Percentiles rank a stretch among this genome's conserved stretches.
These are phyloP conservation scores for Stentor roeselii DNA, from an alignment of 73 alveolate species.

Conservation along the genomic window DNA sequence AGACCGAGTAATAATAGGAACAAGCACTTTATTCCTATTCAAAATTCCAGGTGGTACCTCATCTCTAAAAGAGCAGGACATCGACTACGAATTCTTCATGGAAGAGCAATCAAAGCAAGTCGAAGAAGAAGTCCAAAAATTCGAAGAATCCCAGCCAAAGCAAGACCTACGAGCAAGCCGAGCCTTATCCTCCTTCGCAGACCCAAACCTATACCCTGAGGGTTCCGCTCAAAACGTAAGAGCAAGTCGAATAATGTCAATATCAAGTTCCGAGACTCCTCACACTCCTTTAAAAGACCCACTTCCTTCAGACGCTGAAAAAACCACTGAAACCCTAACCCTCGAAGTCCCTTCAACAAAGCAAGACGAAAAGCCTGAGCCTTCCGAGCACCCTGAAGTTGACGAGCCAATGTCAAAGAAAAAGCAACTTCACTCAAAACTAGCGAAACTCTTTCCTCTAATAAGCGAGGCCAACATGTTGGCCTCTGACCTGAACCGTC, in stretches of 20 bases:
- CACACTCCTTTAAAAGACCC: too few relatives aligned
- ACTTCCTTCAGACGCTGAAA: conserved; percentile 34
- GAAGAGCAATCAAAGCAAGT: neutral
- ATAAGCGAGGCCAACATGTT: conserved; percentile 6
- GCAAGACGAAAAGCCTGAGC: neutral
- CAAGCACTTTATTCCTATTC: conserved; percentile 44
- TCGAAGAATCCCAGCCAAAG: conserved; percentile 48
- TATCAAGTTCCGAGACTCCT: too few relatives aligned
- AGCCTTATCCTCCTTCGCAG: too few relatives aligned
- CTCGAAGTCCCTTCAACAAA: conserved; percentile 33
- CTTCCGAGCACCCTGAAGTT: neutral
- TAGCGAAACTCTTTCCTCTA: conserved; percentile 16
- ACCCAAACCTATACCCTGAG: conserved; percentile 46
- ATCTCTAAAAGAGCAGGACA: conserved; percentile 33
- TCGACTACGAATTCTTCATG: conserved; percentile 29
- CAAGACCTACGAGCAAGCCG: too few relatives aligned
- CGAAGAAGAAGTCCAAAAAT: conserved; percentile 21
- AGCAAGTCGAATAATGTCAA: too few relatives aligned
- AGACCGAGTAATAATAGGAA: conserved; percentile 57
- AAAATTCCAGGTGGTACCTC: conserved; percentile 30
- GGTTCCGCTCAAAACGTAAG: conserved; percentile 46
- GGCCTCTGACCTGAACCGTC: neutral
- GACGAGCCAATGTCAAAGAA: conserved; percentile 12
- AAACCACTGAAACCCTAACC: conserved; percentile 33
- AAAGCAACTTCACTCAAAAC: neutral